Conservation (phyloP, 2,329 filamentous ascomycete species). For the Cercospora sp. region DNA sequence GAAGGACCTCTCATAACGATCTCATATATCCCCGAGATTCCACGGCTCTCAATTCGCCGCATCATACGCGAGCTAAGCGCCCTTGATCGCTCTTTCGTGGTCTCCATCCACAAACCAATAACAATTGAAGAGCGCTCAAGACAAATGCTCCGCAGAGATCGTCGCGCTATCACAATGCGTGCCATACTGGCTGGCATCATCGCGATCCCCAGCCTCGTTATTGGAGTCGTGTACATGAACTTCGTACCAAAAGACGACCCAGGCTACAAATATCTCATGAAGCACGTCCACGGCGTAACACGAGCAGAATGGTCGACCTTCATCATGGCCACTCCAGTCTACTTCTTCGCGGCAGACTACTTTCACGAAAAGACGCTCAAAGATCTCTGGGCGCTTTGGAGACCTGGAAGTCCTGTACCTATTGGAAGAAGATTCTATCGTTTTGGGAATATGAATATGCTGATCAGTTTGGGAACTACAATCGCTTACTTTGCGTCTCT, state of each 20-base stretch:
- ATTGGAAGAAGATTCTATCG: neutral
- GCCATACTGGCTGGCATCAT: neutral
- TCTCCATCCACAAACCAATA: neutral
- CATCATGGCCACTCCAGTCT: neutral
- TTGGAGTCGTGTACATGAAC: neutral
- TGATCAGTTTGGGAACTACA: neutral
- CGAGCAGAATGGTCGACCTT: neutral
- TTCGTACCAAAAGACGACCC: neutral
- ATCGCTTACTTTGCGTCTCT: neutral
- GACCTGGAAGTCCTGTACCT: neutral
- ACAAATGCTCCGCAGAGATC: neutral
- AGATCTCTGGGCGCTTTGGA: neutral
- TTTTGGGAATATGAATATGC: neutral
- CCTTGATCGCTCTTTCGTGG: neutral
- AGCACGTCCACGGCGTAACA: neutral
- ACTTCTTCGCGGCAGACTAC: neutral
- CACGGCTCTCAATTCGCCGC: neutral
- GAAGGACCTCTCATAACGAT: neutral
- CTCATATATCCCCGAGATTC: neutral
- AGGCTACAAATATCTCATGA: neutral
- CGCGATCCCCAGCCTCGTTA: neutral
- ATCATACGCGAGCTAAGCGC: neutral
- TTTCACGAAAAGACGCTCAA: neutral
- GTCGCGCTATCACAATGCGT: neutral
- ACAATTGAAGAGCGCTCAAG: neutral